phyloP scores from a whole-genome alignment of 2,329 filamentous ascomycete genomes.

The Cladosporium sp. region DNA sequence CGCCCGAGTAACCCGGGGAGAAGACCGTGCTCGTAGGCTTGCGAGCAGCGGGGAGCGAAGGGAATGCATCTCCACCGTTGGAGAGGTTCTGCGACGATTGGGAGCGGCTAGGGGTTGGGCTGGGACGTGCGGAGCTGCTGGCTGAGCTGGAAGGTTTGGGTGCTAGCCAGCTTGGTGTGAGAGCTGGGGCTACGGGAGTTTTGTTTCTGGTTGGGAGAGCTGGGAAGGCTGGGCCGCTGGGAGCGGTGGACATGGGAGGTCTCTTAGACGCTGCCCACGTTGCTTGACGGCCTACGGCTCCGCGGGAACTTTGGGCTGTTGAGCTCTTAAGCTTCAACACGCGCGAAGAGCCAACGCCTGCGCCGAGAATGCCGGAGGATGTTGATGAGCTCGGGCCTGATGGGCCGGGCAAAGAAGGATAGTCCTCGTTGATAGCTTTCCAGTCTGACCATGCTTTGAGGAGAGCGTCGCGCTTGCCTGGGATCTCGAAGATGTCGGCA shows the following conservation, averaged over 20 bases:
- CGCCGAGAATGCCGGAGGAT: conserved; percentile 40
- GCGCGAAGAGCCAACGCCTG: conserved; percentile 55
- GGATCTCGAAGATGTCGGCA: conserved; percentile 86
- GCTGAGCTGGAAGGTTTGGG: conserved; percentile 27
- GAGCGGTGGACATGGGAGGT: conserved; percentile 15
- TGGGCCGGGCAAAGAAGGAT: conserved; percentile 77
- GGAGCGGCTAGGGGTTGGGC: conserved; percentile 35
- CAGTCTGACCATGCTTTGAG: conserved; percentile 90
- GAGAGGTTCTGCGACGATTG: conserved; percentile 25
- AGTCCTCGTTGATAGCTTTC: conserved; percentile 94
- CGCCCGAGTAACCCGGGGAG: conserved; percentile 45
- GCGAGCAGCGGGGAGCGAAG: conserved; percentile 71
- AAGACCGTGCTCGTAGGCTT: conserved; percentile 58
- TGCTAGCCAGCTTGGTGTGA: conserved; percentile 26
- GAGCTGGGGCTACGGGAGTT: conserved; percentile 14
- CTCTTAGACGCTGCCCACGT: conserved; percentile 49
- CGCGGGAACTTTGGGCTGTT: conserved; percentile 62
- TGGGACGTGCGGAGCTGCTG: conserved; percentile 23
- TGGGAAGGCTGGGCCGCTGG: conserved; percentile 21
- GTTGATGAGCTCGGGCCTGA: conserved; percentile 60
- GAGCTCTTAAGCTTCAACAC: conserved; percentile 65
- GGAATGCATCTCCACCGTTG: conserved; percentile 61
- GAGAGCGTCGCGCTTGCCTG: conserved; percentile 65
- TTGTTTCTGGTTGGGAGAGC: conserved; percentile 22
- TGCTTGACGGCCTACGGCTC: conserved; percentile 51